Evolutionary conservation across 192 early-diverging fungal genomes (phyloP).

Genomic region (Funneliformis mosseae): DNA sequence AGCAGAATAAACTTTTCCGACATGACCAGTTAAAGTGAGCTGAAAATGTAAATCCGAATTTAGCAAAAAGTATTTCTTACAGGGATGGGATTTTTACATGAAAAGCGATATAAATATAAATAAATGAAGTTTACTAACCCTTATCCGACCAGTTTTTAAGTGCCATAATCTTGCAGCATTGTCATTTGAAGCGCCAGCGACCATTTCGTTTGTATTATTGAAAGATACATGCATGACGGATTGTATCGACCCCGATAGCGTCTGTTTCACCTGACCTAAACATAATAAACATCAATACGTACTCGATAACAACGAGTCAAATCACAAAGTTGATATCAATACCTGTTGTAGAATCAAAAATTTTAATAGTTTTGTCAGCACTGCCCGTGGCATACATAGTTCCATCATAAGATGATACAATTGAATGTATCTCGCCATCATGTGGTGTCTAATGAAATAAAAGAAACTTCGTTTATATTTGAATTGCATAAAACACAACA

Average conservation of each 20-base stretch:
- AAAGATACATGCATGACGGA: slow-evolving; percentile 83
- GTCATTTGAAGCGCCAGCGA: slow-evolving; percentile 88
- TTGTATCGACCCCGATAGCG: slow-evolving; percentile 82
- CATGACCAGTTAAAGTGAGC: slow-evolving; percentile 94
- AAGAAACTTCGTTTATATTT: not conserved
- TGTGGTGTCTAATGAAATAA: slow-evolving; percentile 54
- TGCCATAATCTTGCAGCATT: slow-evolving; percentile 89
- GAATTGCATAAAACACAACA: not conserved
- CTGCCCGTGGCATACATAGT: slow-evolving; percentile 77
- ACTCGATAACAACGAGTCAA: not conserved
- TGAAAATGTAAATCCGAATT: slow-evolving; percentile 29
- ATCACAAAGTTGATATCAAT: slow-evolving; percentile 15
- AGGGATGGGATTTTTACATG: not conserved
- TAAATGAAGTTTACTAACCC: slow-evolving; percentile 46
- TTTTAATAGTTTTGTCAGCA: slow-evolving; percentile 77
- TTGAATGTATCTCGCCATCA: slow-evolving; percentile 82
- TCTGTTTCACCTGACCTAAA: slow-evolving; percentile 31
- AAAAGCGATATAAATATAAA: no score
- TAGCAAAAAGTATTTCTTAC: no score
- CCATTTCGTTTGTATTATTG: slow-evolving; percentile 64
- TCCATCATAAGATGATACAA: slow-evolving; percentile 71
- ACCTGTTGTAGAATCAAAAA: slow-evolving; percentile 79
- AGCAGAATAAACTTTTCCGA: slow-evolving; percentile 89
- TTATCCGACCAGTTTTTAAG: slow-evolving; percentile 71
- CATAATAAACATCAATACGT: not conserved